Conservation (phyloP, 1,284 basidiomycete species). For the Chiua sp. region DNA sequence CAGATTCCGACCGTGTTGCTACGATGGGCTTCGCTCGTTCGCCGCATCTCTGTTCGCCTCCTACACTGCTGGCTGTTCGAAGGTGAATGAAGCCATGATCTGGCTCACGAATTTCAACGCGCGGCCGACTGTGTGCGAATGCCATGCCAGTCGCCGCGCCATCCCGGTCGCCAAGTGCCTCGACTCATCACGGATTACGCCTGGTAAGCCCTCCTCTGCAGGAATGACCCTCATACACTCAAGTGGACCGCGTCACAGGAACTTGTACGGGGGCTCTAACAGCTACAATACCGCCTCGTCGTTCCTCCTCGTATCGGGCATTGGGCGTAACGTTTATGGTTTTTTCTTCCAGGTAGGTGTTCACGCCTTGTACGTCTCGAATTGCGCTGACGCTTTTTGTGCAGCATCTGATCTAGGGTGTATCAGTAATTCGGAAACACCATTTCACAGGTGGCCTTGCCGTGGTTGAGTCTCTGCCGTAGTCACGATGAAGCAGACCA, state of each 20-base stretch:
- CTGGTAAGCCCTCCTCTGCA: constrained; percentile 44
- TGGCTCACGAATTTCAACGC: constrained; percentile 67
- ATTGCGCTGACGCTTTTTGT: background rate
- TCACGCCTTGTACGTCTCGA: background rate
- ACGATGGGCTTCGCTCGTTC: background rate
- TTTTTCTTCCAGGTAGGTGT: constrained; percentile 54
- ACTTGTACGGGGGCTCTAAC: constrained; percentile 63
- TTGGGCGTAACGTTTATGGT: constrained; percentile 57
- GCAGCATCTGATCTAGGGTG: constrained; percentile 59
- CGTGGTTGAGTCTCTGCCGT: background rate
- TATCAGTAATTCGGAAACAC: constrained; percentile 44
- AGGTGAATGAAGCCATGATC: constrained; percentile 68
- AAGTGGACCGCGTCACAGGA: constrained; percentile 40
- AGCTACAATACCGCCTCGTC: constrained; percentile 66
- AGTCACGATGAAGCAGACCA: constrained; percentile 1
- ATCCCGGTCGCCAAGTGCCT: constrained; percentile 51
- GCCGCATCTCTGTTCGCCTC: constrained; percentile 55
- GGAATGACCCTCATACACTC: background rate
- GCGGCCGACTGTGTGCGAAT: constrained; percentile 58
- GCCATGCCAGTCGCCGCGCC: constrained; percentile 53
- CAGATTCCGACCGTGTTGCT: background rate
- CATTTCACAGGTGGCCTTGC: background rate
- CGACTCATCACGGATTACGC: constrained; percentile 50
- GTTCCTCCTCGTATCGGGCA: constrained; percentile 56
- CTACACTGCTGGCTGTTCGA: constrained; percentile 51